Base-by-base conservation (phyloP, 148 eudicot genomes). In the Fagopyrum esculentum region DNA sequence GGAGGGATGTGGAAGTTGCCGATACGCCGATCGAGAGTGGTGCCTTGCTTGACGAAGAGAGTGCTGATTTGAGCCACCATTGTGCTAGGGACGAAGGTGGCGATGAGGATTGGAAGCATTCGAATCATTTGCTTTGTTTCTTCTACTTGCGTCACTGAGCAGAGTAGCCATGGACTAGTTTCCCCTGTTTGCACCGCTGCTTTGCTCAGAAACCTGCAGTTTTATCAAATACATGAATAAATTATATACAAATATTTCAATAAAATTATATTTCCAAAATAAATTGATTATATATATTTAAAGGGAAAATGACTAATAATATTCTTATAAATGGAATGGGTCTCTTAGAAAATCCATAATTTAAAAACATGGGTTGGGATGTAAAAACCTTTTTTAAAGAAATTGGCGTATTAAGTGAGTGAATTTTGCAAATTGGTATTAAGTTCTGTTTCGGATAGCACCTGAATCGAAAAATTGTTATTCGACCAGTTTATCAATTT, bases 41-140 rank as follows among this genome's bases (percentile, higher is more conserved):
- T 88, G 45, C 94, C 97, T 83, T 91, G 97, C 79, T 91, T 89
- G n/a, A 91, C 84, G 26, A 91, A 91, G 9, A 91, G 88, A 26
- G 97, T 89, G 76, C 76, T 73, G 66, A 83, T 77, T 76, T 91
- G 97, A 5, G 97, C 92, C 11, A 86, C 12, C 92, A 91, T 89
- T 3, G 84, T 82, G 77, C 92, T 89, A 9, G 94, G 94, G 8
- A 89, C 66, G 0, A 91, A 80, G 2, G 89, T 89, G 45, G 84
- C 83, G 0, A 88, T 48, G 55, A 89, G 46, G 57, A 91, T 84
- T 2, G 97, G 97, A 17, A 91, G 77, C 92, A 91, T 88, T 69
- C 82, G 75, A 45, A 89, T 57, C 88, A 91, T 89, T 19, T 88
- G 92, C 49, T 91, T 91, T 2, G 97, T 87, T 77, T 91, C 94